Percentiles rank a stretch among this genome's conserved stretches.
Conservation (phyloP, 495 filamentous ascomycete genomes). For the Amorphotheca resinae region DNA sequence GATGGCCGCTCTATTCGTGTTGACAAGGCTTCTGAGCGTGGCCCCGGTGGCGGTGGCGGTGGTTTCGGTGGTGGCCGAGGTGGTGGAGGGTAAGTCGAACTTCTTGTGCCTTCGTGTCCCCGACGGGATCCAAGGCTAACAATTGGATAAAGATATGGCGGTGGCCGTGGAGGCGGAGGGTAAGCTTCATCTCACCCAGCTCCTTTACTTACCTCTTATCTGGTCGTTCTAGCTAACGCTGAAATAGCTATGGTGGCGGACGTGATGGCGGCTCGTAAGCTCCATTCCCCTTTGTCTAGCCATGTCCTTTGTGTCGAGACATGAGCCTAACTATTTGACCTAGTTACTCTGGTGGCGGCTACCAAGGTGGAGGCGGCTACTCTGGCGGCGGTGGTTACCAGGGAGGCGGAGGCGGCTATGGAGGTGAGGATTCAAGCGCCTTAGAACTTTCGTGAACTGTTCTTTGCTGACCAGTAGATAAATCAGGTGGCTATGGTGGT, state of each 20-base stretch:
- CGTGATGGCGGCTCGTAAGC: conserved; percentile 3
- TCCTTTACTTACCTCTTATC: too few relatives aligned
- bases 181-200: not conserved
- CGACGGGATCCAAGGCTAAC: not conserved
- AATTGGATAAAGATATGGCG: conserved; percentile 17
- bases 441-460: not conserved
- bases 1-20: conserved; percentile 94
- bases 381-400: conserved; percentile 15
- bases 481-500: conserved; percentile 9
- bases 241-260: not conserved
- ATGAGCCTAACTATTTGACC: not conserved
- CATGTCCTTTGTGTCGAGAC: not conserved
- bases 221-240: not conserved
- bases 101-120: not conserved
- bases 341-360: conserved; percentile 12
- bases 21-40: conserved; percentile 69
- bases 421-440: conserved; percentile 1
- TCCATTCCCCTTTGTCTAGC: not conserved
- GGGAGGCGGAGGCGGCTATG: conserved; percentile 16
- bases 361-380: conserved; percentile 17
- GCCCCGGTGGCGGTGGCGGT: conserved; percentile 27
- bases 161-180: conserved; percentile 8
- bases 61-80: conserved; percentile 11
- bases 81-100: not conserved
- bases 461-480: conserved; percentile 7